phyloP scores from a whole-genome alignment of 2,329 filamentous ascomycete species.

The Dothideomycetidae sp. region DNA sequence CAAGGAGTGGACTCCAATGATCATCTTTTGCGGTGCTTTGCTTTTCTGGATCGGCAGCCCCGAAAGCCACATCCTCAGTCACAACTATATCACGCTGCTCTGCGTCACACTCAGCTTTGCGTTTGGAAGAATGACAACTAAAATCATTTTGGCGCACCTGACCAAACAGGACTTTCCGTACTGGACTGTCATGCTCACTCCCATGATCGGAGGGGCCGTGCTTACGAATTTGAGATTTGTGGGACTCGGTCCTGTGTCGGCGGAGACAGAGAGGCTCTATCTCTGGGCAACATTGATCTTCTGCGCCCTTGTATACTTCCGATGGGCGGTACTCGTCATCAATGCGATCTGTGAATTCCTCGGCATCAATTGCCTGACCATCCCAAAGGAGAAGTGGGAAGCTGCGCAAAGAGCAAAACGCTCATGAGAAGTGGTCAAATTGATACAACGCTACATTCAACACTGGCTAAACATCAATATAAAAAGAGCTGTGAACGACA shows the following conservation, averaged over 20 bases:
- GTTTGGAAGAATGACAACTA: slow-evolving; percentile 95
- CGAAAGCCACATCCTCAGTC: slow-evolving; percentile 61
- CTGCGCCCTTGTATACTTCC: slow-evolving; percentile 70
- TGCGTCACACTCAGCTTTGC: slow-evolving; percentile 93
- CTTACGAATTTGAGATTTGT: slow-evolving; percentile 70
- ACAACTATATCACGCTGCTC: slow-evolving; percentile 84
- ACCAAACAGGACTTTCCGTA: slow-evolving; percentile 89
- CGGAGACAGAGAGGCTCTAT: slow-evolving; percentile 57
- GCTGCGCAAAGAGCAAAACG: slow-evolving; percentile 17
- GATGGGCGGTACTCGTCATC: slow-evolving; percentile 85
- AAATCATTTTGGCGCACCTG: slow-evolving; percentile 94
- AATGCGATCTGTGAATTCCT: slow-evolving; percentile 82
- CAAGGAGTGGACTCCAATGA: slow-evolving; percentile 85
- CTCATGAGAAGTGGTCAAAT: neutral
- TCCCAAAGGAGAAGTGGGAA: slow-evolving; percentile 33
- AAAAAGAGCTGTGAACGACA: no score
- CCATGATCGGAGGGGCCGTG: slow-evolving; percentile 71
- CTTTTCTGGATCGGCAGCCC: slow-evolving; percentile 82
- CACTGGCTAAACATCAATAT: no score
- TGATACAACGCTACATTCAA: no score
- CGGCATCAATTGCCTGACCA: slow-evolving; percentile 89
- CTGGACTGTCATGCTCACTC: slow-evolving; percentile 85
- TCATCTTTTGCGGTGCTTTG: slow-evolving; percentile 61
- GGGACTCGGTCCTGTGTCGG: slow-evolving; percentile 51
- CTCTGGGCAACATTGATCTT: slow-evolving; percentile 75